Evolutionary conservation across 2,329 filamentous ascomycete genomes (phyloP).

Genomic region (Tolypocladium endophyticum): DNA sequence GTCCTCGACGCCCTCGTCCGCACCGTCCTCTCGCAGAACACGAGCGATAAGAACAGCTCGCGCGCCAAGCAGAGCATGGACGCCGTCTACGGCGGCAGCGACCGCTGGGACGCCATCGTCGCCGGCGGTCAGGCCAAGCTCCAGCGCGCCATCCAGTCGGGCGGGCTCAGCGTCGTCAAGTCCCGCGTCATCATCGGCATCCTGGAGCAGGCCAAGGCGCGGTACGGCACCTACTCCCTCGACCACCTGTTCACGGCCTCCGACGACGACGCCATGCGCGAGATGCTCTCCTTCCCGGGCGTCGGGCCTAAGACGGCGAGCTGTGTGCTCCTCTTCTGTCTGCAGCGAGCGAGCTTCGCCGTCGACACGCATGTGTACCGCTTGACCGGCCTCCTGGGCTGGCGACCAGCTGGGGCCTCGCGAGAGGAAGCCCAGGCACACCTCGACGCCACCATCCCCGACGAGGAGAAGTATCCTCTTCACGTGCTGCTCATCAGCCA

Average conservation of each 20-base stretch:
- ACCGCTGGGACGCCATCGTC: conserved; percentile 31
- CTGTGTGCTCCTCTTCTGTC: conserved; percentile 41
- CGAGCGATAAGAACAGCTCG: conserved; percentile 43
- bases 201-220: conserved; percentile 48
- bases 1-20: conserved; percentile 42
- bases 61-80: conserved; percentile 45
- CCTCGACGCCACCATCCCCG: conserved; percentile 35
- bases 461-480: conserved; percentile 37
- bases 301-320: conserved; percentile 45
- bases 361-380: conserved; percentile 44
- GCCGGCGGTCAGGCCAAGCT: conserved; percentile 27
- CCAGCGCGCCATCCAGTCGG: conserved; percentile 55
- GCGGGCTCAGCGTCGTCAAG: conserved; percentile 63
- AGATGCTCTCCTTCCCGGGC: conserved; percentile 38
- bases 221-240: conserved; percentile 32
- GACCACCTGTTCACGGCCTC: conserved; percentile 34
- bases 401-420: conserved; percentile 29
- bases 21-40: conserved; percentile 43
- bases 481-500: conserved; percentile 39
- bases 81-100: conserved; percentile 28
- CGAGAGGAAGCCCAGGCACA: conserved; percentile 39
- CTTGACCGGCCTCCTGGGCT: conserved; percentile 36
- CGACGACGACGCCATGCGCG: conserved; percentile 37
- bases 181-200: conserved; percentile 62
- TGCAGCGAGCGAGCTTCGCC: conserved; percentile 35